Conservation (phyloP, 2,329 filamentous ascomycete genomes). For the Penicillium paneum region DNA sequence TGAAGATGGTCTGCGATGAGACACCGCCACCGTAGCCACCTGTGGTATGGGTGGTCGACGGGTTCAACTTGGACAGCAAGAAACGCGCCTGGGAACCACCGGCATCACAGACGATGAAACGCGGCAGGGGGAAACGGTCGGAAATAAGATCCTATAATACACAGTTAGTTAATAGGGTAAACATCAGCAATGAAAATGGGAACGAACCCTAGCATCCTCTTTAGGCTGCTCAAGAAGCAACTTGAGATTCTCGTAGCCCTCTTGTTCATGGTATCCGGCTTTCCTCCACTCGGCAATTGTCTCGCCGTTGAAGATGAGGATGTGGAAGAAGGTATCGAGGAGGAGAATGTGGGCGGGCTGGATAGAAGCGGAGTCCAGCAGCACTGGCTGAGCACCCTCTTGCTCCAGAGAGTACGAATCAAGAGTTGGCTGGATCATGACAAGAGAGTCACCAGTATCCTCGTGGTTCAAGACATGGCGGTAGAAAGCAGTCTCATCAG, state of each 20-base stretch:
- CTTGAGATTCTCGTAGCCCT: constrained; percentile 96
- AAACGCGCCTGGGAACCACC: constrained; percentile 97
- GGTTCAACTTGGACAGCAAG: constrained; percentile 93
- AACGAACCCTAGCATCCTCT: constrained; percentile 84
- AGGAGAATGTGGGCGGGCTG: constrained; percentile 90
- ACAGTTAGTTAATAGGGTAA: constrained; percentile 5
- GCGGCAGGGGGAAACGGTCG: constrained; percentile 94
- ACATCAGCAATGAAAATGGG: not conserved
- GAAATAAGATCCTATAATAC: constrained; percentile 82
- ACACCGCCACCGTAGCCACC: constrained; percentile 86
- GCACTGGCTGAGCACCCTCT: constrained; percentile 86
- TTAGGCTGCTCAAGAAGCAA: constrained; percentile 85
- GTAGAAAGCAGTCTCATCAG: constrained; percentile 98
- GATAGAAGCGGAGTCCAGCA: constrained; percentile 94
- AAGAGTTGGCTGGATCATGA: constrained; percentile 98
- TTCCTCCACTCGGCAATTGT: constrained; percentile 98
- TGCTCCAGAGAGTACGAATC: constrained; percentile 98
- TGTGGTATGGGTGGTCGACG: constrained; percentile 92
- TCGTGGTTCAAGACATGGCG: constrained; percentile 95
- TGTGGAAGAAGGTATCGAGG: constrained; percentile 98
- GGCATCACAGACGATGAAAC: constrained; percentile 98
- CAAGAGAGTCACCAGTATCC: constrained; percentile 90
- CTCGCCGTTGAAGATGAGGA: constrained; percentile 97
- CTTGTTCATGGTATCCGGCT: constrained; percentile 94
- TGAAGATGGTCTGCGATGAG: constrained; percentile 96